Evolutionary conservation across 805 yeast genomes (phyloP).

Genomic region (Hanseniaspora occidentalis): DNA sequence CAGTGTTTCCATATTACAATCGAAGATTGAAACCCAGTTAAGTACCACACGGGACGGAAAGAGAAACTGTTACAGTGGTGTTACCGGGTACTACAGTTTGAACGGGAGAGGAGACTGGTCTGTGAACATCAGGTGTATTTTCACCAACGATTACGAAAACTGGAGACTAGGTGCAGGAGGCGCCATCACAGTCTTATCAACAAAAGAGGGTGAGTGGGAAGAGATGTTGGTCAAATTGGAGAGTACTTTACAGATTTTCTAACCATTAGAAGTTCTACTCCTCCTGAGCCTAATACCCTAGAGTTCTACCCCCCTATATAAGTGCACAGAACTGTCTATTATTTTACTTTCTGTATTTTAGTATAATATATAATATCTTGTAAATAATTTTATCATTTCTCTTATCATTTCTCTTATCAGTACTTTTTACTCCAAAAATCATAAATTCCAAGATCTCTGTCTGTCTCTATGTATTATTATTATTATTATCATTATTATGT

Average conservation of each 20-base stretch:
- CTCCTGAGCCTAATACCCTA: no score
- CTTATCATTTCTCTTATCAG: no score
- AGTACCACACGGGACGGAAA: conserved; percentile 18
- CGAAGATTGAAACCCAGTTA: conserved; percentile 21
- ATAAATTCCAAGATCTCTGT: no score
- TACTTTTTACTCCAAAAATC: no score
- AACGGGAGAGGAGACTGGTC: conserved; percentile 91
- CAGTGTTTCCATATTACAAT: conserved; percentile 70
- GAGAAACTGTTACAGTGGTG: conserved; percentile 89
- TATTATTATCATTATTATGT: no score
- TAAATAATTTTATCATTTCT: no score
- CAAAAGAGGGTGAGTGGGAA: conserved; percentile 77
- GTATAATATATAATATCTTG: no score
- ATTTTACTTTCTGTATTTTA: no score
- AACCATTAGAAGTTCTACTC: no score
- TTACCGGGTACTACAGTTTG: conserved; percentile 88
- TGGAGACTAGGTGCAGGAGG: conserved; percentile 99
- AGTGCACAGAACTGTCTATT: no score
- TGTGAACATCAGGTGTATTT: conserved; percentile 80
- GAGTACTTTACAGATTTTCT: conserved; percentile 70
- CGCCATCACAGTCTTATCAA: conserved; percentile 83
- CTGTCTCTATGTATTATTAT: no score
- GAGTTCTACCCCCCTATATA: no score
- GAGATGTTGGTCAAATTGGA: conserved; percentile 77
- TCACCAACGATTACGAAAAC: conserved; percentile 31